Base-by-base conservation (phyloP, 441 rosid genomes). In the Gossypium armourianum region DNA sequence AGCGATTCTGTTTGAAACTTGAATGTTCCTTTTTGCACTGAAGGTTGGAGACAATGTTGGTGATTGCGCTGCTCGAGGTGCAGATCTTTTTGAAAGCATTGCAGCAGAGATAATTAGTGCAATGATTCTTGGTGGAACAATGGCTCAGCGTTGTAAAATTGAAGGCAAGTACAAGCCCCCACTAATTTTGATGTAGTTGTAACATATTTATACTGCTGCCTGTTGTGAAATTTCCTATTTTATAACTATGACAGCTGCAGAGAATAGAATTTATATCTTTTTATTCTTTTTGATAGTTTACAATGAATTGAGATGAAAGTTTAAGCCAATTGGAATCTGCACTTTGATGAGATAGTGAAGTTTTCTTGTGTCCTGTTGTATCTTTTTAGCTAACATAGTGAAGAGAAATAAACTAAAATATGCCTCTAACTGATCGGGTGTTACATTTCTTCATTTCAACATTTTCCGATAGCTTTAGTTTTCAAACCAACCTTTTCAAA, bases 51-150 rank as follows among this genome's bases (percentile, higher is more conserved):
- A 92, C 78, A 94, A 94, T 82, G 99, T 94, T 68, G 99, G 97
- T 63, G 99, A 94, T 81, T 94, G 97, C 84, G 99, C 99, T 81
- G 97, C 97, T 66, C 84, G 97, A 72, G 99, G 99, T 75, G 99
- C 99, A 77, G 96, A 94, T 85, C 96, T 94, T 74, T 94, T 94
- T 79, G 99, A 94, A 87, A 94, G 99, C 78, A 94, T 94, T 71
- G 99, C 97, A 17, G 99, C 97, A 76, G 99, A 94, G 88, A 94
- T 92, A 68, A 89, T 94, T 68, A 94, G 97, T 80, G 97, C 99
- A 65, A 94, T 94, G 99, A 94, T 94, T 80, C 89, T 94, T 61
- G 97, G 97, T 52, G 99, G 96, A 84, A 87, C 99, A 76, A 92
- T 92, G 99, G 97, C 97, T 47, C 82, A 86, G 70, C 90, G 86